These are phyloP conservation scores for Chaetomiaceae sp. DNA, from an alignment of 2,329 filamentous ascomycete genomes.

Conservation along the genomic window DNA sequence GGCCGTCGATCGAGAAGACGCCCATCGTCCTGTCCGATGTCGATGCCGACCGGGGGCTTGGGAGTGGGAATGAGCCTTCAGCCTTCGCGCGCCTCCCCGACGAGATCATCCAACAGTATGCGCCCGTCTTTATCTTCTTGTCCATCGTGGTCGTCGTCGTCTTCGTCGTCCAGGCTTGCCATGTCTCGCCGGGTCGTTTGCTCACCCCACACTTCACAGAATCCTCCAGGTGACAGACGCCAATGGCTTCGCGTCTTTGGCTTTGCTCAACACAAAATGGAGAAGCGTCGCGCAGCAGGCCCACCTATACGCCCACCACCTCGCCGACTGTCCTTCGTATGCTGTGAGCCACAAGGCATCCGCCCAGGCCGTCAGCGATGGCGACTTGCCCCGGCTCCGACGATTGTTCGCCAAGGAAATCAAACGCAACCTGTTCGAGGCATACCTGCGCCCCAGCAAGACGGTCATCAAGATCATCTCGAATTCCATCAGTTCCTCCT, in stretches of 20 bases:
- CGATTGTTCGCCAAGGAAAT: slow-evolving; percentile 63
- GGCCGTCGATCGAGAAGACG: slow-evolving; percentile 33
- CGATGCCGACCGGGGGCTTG: slow-evolving; percentile 11
- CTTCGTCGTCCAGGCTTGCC: neutral
- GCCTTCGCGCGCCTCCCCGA: slow-evolving; percentile 57
- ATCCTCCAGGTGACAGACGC: slow-evolving; percentile 58
- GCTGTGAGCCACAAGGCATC: slow-evolving; percentile 42
- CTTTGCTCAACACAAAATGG: slow-evolving; percentile 63
- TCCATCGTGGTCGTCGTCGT: slow-evolving; percentile 5
- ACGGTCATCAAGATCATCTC: slow-evolving; percentile 77
- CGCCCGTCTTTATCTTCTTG: slow-evolving; percentile 18
- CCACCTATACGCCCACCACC: slow-evolving; percentile 58
- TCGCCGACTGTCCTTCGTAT: slow-evolving; percentile 57
- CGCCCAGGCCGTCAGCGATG: slow-evolving; percentile 36
- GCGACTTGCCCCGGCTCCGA: slow-evolving; percentile 57
- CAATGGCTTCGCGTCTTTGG: slow-evolving; percentile 61
- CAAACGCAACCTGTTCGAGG: slow-evolving; percentile 72
- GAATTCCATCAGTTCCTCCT: slow-evolving; percentile 77
- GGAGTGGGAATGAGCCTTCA: slow-evolving; percentile 27
- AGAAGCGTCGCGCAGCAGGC: slow-evolving; percentile 57
- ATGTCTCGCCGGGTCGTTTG: slow-evolving; percentile 7
- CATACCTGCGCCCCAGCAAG: slow-evolving; percentile 64
- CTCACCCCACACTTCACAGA: slow-evolving; percentile 35
- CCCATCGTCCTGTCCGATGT: slow-evolving; percentile 28
- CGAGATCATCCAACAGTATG: slow-evolving; percentile 66